A percentile compares a stretch with the other conserved stretches of the same genome.
These are phyloP conservation scores for Scheffersomyces stipitis DNA, from an alignment of 805 yeast species.

Conservation along the genomic window DNA sequence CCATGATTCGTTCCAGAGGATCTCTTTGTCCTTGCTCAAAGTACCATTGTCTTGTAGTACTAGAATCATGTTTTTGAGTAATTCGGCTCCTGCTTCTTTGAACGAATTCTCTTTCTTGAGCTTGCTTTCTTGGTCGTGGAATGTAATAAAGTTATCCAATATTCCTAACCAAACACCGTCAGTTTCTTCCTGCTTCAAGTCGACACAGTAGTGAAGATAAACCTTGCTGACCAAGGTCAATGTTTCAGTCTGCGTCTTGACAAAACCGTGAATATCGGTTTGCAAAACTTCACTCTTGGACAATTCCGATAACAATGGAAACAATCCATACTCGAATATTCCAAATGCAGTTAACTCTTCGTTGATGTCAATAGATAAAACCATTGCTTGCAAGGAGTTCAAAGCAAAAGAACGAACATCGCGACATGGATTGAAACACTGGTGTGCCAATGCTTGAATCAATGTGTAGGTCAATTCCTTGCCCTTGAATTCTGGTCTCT, in stretches of 20 bases:
- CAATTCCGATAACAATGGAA: slow-evolving; percentile 69
- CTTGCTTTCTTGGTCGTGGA: slow-evolving; percentile 16
- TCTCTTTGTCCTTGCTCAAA: slow-evolving; percentile 18
- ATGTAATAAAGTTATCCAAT: slow-evolving; percentile 29
- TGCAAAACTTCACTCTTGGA: slow-evolving; percentile 58
- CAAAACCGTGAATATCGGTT: slow-evolving; percentile 64
- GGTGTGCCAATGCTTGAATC: slow-evolving; percentile 82
- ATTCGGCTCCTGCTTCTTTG: slow-evolving; percentile 36
- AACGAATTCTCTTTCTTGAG: slow-evolving; percentile 14
- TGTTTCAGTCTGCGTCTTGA: slow-evolving; percentile 64
- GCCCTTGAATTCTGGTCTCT: slow-evolving; percentile 31
- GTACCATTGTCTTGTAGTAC: slow-evolving; percentile 31
- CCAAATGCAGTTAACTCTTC: slow-evolving; percentile 49
- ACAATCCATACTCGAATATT: slow-evolving; percentile 69
- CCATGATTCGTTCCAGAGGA: slow-evolving; percentile 37
- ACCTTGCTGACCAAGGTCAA: slow-evolving; percentile 65
- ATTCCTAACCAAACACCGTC: slow-evolving; percentile 35
- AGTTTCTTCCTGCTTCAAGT: slow-evolving; percentile 21
- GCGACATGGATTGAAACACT: slow-evolving; percentile 84
- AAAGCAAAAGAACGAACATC: slow-evolving; percentile 71
- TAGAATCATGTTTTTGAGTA: slow-evolving; percentile 42
- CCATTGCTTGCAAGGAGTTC: slow-evolving; percentile 52
- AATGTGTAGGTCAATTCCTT: slow-evolving; percentile 54
- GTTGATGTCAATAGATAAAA: slow-evolving; percentile 41
- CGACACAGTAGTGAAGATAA: slow-evolving; percentile 34